These are phyloP conservation scores for Trypanosoma lewisi DNA, from an alignment of 208 protist genomes.

Conservation along the genomic window DNA sequence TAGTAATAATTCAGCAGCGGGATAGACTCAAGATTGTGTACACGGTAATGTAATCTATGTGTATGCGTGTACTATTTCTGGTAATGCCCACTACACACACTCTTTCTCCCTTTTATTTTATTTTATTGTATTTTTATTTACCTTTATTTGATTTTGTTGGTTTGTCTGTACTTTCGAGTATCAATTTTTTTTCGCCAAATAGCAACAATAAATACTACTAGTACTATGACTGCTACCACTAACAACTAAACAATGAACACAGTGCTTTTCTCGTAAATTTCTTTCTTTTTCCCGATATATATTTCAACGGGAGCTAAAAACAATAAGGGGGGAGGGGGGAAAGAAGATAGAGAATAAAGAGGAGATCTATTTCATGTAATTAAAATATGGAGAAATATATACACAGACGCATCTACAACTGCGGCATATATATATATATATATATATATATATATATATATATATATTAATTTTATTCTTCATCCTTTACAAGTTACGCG, in stretches of 20 bases:
- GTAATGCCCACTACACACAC: neutral
- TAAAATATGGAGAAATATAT: neutral
- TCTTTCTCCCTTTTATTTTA: neutral
- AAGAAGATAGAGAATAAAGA: neutral
- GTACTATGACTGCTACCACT: too few relatives aligned
- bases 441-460: slow-evolving; percentile 19
- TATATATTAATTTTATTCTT: neutral
- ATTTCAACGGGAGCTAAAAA: neutral
- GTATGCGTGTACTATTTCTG: too few relatives aligned
- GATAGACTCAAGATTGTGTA: too few relatives aligned
- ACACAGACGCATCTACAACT: neutral
- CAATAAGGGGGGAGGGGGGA: neutral
- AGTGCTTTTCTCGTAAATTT: neutral
- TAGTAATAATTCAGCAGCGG: too few relatives aligned
- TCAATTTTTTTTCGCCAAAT: too few relatives aligned
- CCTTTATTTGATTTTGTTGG: neutral
- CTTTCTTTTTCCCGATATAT: neutral
- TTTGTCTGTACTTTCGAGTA: too few relatives aligned
- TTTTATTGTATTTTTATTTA: neutral
- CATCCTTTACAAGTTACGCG: neutral
- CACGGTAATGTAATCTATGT: too few relatives aligned
- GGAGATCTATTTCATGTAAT: too few relatives aligned
- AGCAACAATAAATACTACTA: too few relatives aligned
- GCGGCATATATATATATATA: slow-evolving; percentile 1
- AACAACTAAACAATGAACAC: neutral